These are phyloP conservation scores for Neurospora sp. DNA, from an alignment of 2,329 filamentous ascomycete species.

Conservation along the genomic window DNA sequence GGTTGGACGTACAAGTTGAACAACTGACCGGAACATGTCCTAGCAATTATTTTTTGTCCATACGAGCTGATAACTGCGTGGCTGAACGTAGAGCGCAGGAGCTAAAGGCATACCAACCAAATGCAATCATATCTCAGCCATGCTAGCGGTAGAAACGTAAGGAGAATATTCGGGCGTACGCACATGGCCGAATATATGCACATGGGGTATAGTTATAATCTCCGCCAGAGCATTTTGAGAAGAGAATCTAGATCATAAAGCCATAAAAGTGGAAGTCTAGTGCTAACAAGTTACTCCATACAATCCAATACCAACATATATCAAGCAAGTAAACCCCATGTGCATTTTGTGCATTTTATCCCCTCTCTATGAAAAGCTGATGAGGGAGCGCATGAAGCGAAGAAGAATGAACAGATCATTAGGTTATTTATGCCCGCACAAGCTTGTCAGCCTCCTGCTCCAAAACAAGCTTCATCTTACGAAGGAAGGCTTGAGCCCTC, in stretches of 20 bases:
- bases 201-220: too few species aligned
- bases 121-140: background rate
- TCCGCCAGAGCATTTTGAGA: background rate
- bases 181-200: background rate
- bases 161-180: background rate
- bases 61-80: background rate
- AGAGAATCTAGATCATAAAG: background rate
- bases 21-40: background rate
- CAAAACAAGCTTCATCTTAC: constrained; percentile 74
- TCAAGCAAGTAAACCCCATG: background rate
- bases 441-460: constrained; percentile 71
- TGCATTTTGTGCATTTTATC: background rate
- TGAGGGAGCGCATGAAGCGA: background rate
- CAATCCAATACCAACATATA: background rate
- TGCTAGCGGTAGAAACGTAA: background rate
- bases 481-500: constrained; percentile 71
- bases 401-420: background rate
- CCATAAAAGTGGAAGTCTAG: background rate
- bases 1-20: background rate
- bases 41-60: background rate
- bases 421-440: constrained; percentile 28
- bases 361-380: background rate
- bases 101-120: background rate
- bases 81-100: background rate
- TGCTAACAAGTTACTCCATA: background rate